Base-by-base conservation (phyloP, 768 basidiomycete genomes). In the Astraeus odoratus region DNA sequence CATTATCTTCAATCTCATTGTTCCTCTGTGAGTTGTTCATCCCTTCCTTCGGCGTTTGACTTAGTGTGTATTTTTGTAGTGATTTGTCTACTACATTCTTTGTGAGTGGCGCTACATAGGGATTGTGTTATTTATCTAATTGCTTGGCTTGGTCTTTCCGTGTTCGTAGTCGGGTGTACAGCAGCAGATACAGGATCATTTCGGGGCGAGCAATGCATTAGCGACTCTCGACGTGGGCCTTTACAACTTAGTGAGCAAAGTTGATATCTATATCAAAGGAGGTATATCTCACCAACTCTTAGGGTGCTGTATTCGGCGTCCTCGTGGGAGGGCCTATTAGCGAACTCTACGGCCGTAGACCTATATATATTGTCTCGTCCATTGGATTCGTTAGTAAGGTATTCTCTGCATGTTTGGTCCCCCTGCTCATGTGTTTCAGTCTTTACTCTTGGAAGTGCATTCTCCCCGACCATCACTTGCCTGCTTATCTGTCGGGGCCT, bases 1-100 rank as follows among this genome's bases (percentile, higher is more conserved):
- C 24, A 55, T 62, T 15, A 42, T 62, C 35, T 63, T 56, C 59
- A 55, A 60, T 26, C 45, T 49, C 13, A 61, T 63, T 16, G 61
- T 61, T 24, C 60, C 61, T 10, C 51, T 62, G 60, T 60, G n/a
- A 41, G 60, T 46, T 12, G 15, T 31, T 37, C 20, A 9, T 37
- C 33, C 5, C 7, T 39, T 24, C n/a, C 50, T 4, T 41, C 30
- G 37, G 31, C 24, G 10, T 8, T 24, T 19, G 2, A 22, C 39
- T 60, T 26, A 7, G 24, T 39, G 9, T 6, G 8, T 12, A 29
- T 8, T 18, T 26, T 22, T 46, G 15, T 22, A 59, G 57, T 48
- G 58, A 59, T 42, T 6, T 59, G 36, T 19, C 61, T 6, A 19
- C 52, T 5, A 63, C 60, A 0, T 61, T 61, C 35, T 62, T 63